Conservation (phyloP, 1,139 yeast genomes). For the Protomyces macrosporus region DNA sequence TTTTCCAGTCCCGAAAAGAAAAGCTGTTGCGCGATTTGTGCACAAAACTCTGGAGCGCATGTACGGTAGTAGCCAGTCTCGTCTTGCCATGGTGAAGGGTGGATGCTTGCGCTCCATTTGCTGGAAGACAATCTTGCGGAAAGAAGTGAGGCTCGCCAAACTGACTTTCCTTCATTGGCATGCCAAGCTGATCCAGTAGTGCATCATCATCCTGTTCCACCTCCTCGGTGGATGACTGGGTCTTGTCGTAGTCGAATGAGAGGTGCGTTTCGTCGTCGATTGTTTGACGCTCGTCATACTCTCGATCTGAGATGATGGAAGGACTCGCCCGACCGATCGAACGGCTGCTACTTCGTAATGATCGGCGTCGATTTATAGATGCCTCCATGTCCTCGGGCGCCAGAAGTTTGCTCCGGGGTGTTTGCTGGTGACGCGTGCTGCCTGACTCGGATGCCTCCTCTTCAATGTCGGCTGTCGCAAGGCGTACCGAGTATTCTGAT, state of each 20-base stretch:
- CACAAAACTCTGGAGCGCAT: background rate
- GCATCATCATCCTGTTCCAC: background rate
- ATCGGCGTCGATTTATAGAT: conserved; percentile 12
- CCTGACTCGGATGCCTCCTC: background rate
- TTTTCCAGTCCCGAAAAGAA: background rate
- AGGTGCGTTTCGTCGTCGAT: background rate
- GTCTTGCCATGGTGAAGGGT: background rate
- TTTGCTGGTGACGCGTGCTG: background rate
- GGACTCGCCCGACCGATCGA: conserved; percentile 3
- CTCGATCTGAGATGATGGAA: background rate
- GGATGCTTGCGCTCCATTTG: background rate
- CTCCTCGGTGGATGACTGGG: conserved; percentile 8
- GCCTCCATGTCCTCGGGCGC: conserved; percentile 11
- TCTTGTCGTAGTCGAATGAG: conserved; percentile 7
- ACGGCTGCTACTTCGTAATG: conserved; percentile 10
- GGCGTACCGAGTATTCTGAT: background rate
- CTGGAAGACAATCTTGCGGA: background rate
- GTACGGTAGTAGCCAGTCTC: background rate
- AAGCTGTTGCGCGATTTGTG: background rate
- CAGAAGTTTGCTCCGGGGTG: background rate
- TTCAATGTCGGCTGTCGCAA: background rate
- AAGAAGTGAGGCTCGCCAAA: background rate
- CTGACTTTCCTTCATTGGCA: background rate
- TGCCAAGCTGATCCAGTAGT: background rate
- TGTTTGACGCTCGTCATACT: background rate